Evolutionary conservation across 2,329 filamentous ascomycete genomes (phyloP).

Genomic region (Lachnellula suecica): DNA sequence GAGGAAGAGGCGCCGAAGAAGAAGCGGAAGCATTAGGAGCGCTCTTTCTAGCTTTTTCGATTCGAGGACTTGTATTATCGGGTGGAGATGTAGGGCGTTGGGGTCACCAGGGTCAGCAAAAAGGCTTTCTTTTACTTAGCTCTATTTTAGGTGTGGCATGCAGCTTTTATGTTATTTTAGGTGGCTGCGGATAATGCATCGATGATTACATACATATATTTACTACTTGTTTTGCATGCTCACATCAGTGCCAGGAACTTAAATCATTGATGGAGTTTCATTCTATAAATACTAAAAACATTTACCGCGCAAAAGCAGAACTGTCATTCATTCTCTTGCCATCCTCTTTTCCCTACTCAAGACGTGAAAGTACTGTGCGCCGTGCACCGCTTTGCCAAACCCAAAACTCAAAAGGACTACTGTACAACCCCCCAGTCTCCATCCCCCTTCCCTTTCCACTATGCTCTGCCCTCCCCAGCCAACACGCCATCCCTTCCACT

Average conservation of each 20-base stretch:
- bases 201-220: neutral
- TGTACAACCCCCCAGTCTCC: neutral
- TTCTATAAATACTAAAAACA: neutral
- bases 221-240: neutral
- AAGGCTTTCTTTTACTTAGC: too few relatives aligned
- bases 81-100: too few relatives aligned
- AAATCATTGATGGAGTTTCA: neutral
- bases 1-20: constrained; percentile 72
- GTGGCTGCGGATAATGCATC: neutral
- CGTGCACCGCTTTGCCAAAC: neutral
- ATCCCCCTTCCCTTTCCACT: neutral
- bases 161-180: neutral
- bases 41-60: neutral
- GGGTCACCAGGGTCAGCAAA: too few relatives aligned
- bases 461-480: neutral
- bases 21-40: constrained; percentile 57
- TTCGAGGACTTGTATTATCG: neutral
- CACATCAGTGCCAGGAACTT: too few relatives aligned
- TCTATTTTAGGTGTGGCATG: too few relatives aligned
- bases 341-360: too few relatives aligned
- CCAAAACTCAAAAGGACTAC: neutral
- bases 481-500: constrained; percentile 51
- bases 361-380: neutral
- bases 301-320: neutral
- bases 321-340: neutral